A percentile compares a stretch with the other conserved stretches of the same genome.
phyloP scores from a whole-genome alignment of 192 early-diverging fungal genomes.

The Pilobolus umbonatus region DNA sequence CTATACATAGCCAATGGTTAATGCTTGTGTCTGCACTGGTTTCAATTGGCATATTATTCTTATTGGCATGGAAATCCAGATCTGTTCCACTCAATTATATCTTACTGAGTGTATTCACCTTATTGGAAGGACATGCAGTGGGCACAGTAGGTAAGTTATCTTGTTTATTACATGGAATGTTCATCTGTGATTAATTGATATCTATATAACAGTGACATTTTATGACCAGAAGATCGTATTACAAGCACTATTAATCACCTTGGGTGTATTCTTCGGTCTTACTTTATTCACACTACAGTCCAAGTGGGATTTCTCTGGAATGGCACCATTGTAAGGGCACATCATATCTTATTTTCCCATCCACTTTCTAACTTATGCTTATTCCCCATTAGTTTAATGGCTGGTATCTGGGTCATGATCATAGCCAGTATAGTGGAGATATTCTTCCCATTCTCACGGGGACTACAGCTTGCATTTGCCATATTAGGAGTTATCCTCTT shows the following conservation, averaged over 20 bases:
- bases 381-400: slow-evolving; percentile 41
- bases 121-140: slow-evolving; percentile 40
- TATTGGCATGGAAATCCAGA: slow-evolving; percentile 53
- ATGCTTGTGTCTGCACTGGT: slow-evolving; percentile 50
- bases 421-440: slow-evolving; percentile 59
- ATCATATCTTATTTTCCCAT: too few species aligned
- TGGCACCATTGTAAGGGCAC: slow-evolving; percentile 46
- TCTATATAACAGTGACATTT: slow-evolving; percentile 48
- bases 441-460: slow-evolving; percentile 62
- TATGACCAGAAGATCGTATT: slow-evolving; percentile 60
- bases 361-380: background rate
- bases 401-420: slow-evolving; percentile 57
- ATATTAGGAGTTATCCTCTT: slow-evolving; percentile 61
- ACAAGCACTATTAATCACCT: slow-evolving; percentile 70
- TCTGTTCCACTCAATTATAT: slow-evolving; percentile 59
- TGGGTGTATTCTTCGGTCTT: slow-evolving; percentile 64
- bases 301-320: slow-evolving; percentile 62
- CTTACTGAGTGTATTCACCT: slow-evolving; percentile 60
- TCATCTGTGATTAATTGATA: background rate
- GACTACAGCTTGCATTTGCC: slow-evolving; percentile 54
- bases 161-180: background rate
- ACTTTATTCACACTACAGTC: slow-evolving; percentile 78
- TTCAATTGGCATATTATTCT: slow-evolving; percentile 43
- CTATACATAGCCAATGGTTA: slow-evolving; percentile 46
- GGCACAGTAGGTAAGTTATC: slow-evolving; percentile 35